Conservation (phyloP, 192 early-diverging fungal genomes). For the Martensiomyces pterosporus region DNA sequence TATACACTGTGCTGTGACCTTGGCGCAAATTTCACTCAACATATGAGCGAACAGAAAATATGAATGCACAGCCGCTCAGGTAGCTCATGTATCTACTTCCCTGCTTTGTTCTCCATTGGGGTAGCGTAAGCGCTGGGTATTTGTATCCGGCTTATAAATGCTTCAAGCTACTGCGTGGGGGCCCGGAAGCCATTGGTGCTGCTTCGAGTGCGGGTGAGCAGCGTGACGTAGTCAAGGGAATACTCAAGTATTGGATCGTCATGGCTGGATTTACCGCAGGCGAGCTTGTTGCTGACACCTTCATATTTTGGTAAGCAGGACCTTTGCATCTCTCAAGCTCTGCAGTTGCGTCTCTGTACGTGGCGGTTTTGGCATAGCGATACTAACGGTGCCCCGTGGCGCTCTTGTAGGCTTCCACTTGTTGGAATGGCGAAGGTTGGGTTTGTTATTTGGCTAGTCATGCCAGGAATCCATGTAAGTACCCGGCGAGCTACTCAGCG, state of each 20-base stretch:
- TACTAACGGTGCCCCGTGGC: too few relatives aligned
- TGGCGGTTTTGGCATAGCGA: background rate
- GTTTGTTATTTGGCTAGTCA: conserved; percentile 46
- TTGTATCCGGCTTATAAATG: conserved; percentile 46
- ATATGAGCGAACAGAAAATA: too few relatives aligned
- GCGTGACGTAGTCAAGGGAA: conserved; percentile 41
- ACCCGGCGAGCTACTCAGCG: background rate
- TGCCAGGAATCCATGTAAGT: conserved; percentile 51
- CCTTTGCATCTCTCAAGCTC: background rate
- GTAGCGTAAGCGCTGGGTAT: conserved; percentile 42
- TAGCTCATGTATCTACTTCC: too few relatives aligned
- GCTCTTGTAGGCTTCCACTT: conserved; percentile 46
- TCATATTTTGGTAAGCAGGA: conserved; percentile 50
- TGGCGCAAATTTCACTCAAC: too few relatives aligned
- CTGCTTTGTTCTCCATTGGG: background rate
- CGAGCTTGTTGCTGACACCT: conserved; percentile 47
- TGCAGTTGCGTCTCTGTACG: background rate
- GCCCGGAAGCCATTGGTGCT: conserved; percentile 35
- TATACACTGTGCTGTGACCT: background rate
- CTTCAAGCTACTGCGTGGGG: conserved; percentile 46
- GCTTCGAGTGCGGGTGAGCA: conserved; percentile 3
- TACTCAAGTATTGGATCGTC: conserved; percentile 53
- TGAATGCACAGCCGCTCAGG: too few relatives aligned
- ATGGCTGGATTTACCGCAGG: conserved; percentile 48
- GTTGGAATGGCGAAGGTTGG: conserved; percentile 42